These are phyloP conservation scores for Asterophora parasitica DNA, from an alignment of 768 basidiomycete genomes.

Conservation along the genomic window DNA sequence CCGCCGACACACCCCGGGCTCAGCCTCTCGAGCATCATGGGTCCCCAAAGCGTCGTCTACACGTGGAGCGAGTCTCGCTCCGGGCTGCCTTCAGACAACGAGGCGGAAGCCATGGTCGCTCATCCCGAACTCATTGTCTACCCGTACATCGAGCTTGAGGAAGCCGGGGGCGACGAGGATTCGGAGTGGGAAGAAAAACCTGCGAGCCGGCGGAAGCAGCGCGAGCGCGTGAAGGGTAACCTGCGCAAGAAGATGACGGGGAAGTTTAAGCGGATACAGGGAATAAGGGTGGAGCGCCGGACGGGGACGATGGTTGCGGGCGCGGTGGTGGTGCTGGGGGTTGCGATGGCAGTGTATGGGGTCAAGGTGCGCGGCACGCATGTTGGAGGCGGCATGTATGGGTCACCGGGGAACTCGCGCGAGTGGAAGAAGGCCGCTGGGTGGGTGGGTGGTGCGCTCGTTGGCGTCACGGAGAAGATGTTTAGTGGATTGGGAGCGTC, in stretches of 20 bases:
- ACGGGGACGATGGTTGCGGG: slow-evolving; percentile 52
- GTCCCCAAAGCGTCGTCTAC: slow-evolving; percentile 69
- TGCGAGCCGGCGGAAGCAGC: slow-evolving; percentile 13
- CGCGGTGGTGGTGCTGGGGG: slow-evolving; percentile 63
- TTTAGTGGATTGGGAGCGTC: slow-evolving; percentile 5
- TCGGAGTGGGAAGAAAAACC: slow-evolving; percentile 13
- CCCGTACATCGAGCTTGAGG: slow-evolving; percentile 36
- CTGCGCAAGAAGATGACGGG: slow-evolving; percentile 17
- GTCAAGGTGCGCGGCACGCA: slow-evolving; percentile 26
- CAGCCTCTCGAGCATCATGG: slow-evolving; percentile 57
- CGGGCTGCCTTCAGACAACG: slow-evolving; percentile 44
- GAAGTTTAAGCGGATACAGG: slow-evolving; percentile 16
- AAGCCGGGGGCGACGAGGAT: slow-evolving; percentile 16
- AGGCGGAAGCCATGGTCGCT: slow-evolving; percentile 57
- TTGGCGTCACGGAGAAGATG: slow-evolving; percentile 21
- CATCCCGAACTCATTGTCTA: slow-evolving; percentile 54
- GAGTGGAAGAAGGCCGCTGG: slow-evolving; percentile 24
- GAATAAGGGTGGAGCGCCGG: slow-evolving; percentile 28
- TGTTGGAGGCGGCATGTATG: slow-evolving; percentile 11
- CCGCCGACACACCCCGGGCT: slow-evolving; percentile 59
- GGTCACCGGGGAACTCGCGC: slow-evolving; percentile 19
- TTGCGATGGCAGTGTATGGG: slow-evolving; percentile 62
- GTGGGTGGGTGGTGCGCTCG: slow-evolving; percentile 26
- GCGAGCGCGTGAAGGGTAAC: slow-evolving; percentile 12
- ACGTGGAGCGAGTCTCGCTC: slow-evolving; percentile 59